Evolutionary conservation across 768 basidiomycete genomes (phyloP).

Genomic region (Hericium rajendrae): DNA sequence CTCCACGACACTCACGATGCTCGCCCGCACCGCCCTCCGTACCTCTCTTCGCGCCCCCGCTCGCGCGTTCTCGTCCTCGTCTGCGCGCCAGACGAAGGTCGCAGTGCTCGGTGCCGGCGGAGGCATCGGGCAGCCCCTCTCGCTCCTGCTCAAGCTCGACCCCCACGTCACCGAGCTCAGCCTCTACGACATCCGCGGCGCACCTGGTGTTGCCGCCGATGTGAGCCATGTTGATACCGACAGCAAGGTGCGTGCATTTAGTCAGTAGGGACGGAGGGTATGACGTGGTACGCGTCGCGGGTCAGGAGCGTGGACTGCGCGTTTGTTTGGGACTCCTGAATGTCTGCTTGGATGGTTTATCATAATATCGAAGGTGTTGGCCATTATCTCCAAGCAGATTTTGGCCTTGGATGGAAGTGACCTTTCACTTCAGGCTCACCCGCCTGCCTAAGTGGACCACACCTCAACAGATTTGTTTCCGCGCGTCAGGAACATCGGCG

Average conservation of each 20-base stretch:
- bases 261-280: background rate
- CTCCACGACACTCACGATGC: constrained; percentile 35
- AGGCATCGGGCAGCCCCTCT: constrained; percentile 97
- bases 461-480: too few species aligned
- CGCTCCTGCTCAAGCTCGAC: constrained; percentile 87
- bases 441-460: too few species aligned
- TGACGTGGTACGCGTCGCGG: background rate
- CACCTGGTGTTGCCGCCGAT: constrained; percentile 95
- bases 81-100: constrained; percentile 72
- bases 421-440: too few species aligned
- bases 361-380: too few species aligned
- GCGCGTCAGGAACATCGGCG: too few species aligned
- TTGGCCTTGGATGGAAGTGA: too few species aligned
- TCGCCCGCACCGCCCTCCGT: constrained; percentile 55
- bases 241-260: constrained; percentile 50
- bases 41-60: constrained; percentile 38
- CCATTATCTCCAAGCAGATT: background rate
- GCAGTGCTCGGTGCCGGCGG: constrained; percentile 97
- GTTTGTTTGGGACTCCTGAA: too few species aligned
- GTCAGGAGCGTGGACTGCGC: too few species aligned
- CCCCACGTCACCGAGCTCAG: constrained; percentile 78
- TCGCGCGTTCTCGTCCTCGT: constrained; percentile 70
- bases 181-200: constrained; percentile 92
- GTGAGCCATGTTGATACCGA: constrained; percentile 88
- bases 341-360: too few species aligned